These are phyloP conservation scores for Blastocystis sp. DNA, from an alignment of 352 stramenopile species.

Conservation along the genomic window DNA sequence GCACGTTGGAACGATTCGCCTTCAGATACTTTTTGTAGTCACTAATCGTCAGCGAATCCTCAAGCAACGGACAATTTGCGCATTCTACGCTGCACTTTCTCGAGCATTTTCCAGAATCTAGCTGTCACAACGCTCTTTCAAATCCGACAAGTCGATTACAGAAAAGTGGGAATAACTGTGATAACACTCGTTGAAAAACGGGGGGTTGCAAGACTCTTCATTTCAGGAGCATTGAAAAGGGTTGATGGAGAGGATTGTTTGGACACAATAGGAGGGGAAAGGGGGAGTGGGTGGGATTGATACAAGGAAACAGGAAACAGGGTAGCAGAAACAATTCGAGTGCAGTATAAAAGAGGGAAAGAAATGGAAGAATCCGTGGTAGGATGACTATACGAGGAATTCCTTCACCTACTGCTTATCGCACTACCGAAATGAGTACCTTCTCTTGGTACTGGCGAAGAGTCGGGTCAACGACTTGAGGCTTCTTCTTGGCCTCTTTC, in stretches of 20 bases:
- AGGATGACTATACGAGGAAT: neutral
- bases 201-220: neutral
- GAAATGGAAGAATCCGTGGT: too few relatives aligned
- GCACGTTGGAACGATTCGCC: slow-evolving; percentile 89
- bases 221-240: neutral
- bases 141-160: neutral
- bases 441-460: slow-evolving; percentile 27
- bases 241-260: neutral
- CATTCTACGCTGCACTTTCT: slow-evolving; percentile 32
- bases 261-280: neutral
- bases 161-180: neutral
- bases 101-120: slow-evolving; percentile 3
- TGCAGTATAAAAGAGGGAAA: neutral
- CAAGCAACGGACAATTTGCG: neutral
- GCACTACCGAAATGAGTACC: neutral
- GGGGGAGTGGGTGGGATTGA: neutral
- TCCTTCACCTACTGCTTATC: slow-evolving; percentile 36
- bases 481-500: slow-evolving; percentile 20
- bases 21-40: slow-evolving; percentile 73
- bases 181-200: neutral
- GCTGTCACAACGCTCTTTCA: neutral
- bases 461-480: neutral
- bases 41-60: neutral
- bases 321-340: neutral
- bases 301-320: neutral